A percentile compares a stretch with the other conserved stretches of the same genome.
Conservation (phyloP, 306 rosid species). For the Trifolium repens region DNA sequence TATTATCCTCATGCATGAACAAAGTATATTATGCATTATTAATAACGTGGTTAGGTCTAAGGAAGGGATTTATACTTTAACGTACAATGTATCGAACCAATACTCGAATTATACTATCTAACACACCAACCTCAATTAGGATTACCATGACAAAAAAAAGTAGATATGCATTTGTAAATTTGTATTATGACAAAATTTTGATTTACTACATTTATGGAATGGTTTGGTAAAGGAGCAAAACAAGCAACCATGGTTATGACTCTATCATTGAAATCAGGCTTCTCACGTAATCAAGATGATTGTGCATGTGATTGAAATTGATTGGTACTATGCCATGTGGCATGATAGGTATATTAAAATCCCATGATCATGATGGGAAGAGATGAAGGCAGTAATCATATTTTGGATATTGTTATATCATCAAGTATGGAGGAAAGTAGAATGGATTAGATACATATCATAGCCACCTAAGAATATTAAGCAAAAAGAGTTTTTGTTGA, state of each 20-base stretch:
- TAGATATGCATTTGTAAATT: not conserved
- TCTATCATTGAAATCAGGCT: not conserved
- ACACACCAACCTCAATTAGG: too few species aligned
- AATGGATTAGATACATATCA: not conserved
- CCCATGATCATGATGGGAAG: not conserved
- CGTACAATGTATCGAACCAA: too few species aligned
- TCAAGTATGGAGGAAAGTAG: not conserved
- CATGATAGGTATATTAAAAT: not conserved
- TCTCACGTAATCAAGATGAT: not conserved
- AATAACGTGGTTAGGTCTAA: too few species aligned
- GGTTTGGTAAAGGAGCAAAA: not conserved
- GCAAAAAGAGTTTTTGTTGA: not conserved
- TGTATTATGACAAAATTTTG: not conserved
- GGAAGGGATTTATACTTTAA: too few species aligned
- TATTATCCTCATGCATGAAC: too few species aligned
- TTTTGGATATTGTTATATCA: not conserved
- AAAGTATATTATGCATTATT: too few species aligned
- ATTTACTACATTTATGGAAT: slow-evolving; percentile 1
- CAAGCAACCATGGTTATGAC: slow-evolving; percentile 23
- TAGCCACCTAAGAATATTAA: not conserved
- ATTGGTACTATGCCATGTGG: slow-evolving; percentile 10
- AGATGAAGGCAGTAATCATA: not conserved
- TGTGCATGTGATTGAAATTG: not conserved
- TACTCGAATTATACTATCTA: too few species aligned
- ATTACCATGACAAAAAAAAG: too few species aligned